phyloP scores from a whole-genome alignment of 495 filamentous ascomycete genomes.

The Penicillium coprophilum region DNA sequence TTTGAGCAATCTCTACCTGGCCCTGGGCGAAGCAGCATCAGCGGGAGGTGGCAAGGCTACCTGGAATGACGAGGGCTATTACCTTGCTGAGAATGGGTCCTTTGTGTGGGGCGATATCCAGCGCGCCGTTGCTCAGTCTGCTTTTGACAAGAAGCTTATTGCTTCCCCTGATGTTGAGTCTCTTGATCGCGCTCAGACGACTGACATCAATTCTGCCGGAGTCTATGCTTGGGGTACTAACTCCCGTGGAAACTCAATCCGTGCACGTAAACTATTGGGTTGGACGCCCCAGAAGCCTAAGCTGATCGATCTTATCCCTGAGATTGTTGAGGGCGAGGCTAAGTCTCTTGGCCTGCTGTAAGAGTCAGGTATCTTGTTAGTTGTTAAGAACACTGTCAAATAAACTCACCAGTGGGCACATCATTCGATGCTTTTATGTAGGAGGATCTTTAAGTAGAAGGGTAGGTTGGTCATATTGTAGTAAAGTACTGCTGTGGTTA shows the following conservation, averaged over 20 bases:
- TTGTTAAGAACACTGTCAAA: neutral
- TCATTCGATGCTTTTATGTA: neutral
- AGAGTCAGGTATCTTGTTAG: conserved; percentile 18
- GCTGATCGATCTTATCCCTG: conserved; percentile 56
- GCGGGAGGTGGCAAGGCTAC: conserved; percentile 59
- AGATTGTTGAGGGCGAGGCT: conserved; percentile 54
- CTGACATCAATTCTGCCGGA: conserved; percentile 32
- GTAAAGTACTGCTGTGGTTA: neutral
- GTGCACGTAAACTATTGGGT: conserved; percentile 63
- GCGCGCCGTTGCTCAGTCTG: conserved; percentile 57
- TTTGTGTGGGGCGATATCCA: conserved; percentile 72
- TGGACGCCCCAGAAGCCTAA: conserved; percentile 59
- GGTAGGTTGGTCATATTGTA: neutral
- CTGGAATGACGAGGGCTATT: conserved; percentile 75
- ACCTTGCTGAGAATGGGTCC: conserved; percentile 67
- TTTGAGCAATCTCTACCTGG: conserved; percentile 62
- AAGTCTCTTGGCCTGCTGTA: conserved; percentile 59
- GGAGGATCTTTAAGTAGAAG: neutral
- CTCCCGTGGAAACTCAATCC: conserved; percentile 57
- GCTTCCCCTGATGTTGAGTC: conserved; percentile 52
- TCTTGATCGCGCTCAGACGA: conserved; percentile 34
- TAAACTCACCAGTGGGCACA: neutral
- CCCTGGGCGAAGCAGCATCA: conserved; percentile 65
- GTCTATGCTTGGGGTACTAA: conserved; percentile 61
- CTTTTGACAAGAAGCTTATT: conserved; percentile 63